Percentiles rank a stretch among this genome's conserved stretches.
These are phyloP conservation scores for Heliocybe sulcata DNA, from an alignment of 1,284 basidiomycete species.

Conservation along the genomic window DNA sequence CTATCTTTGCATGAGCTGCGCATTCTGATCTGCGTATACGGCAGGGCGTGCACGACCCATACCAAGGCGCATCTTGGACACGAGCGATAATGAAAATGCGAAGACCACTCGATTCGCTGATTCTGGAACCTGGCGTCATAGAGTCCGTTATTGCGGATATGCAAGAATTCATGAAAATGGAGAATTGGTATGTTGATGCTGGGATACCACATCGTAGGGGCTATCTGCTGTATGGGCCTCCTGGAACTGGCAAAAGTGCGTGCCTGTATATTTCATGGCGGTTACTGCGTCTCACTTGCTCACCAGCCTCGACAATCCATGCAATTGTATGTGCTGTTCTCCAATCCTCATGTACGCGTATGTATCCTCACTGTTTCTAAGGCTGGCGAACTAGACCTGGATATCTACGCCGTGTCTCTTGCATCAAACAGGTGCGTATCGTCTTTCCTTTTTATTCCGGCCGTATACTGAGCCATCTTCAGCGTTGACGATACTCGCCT, in stretches of 20 bases:
- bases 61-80: not conserved
- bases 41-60: not conserved
- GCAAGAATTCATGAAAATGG: constrained; percentile 2
- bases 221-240: constrained; percentile 12
- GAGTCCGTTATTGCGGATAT: not conserved
- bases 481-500: constrained; percentile 23
- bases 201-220: constrained; percentile 1
- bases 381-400: constrained; percentile 24
- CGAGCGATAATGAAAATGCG: not conserved
- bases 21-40: not conserved
- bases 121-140: not conserved
- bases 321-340: constrained; percentile 1
- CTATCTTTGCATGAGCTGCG: not conserved
- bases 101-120: not conserved
- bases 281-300: constrained; percentile 7
- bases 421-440: constrained; percentile 9
- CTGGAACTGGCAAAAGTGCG: constrained; percentile 12
- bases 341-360: constrained; percentile 20
- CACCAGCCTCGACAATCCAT: constrained; percentile 12
- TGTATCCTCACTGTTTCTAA: constrained; percentile 6
- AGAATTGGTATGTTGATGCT: constrained; percentile 1
- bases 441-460: not conserved
- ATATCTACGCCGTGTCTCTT: constrained; percentile 27
- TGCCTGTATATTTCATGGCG: not conserved
- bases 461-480: not conserved